Evolutionary conservation across 768 basidiomycete species (phyloP), one percentile per base, ranked within the genome.

Genomic region (Leccinellum luteum): DNA sequence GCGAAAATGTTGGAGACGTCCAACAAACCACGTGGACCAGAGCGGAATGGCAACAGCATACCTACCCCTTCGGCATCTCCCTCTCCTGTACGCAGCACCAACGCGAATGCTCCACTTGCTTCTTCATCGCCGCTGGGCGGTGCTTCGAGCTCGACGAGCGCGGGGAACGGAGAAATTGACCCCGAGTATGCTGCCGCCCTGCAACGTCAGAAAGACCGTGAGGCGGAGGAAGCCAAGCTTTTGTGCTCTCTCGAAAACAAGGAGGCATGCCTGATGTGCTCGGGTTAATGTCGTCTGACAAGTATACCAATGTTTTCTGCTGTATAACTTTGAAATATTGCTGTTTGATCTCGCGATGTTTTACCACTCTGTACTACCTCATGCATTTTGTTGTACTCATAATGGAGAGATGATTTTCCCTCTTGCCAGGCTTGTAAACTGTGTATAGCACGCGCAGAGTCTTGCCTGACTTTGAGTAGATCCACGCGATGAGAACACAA

Each of bases 181-280:
- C 85, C 88, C 4, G 92, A 92, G 67, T 93, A 87, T 64, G 88
- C 88, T 12, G 91, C 87, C 32, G 92, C 92, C 0, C 73, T 94
- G 51, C 76, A 82, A 63, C 76, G 88, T 50, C 85, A 86, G 66
- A 81, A 81, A 62, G 84, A 87, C 51, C 82, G 88, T 17, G 87
- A 93, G 74, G 74, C 85, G 4, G 94, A 90, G 71, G 87, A 90
- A 58, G 94, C 86, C 6, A 87, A 88, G 75, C 72, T 94, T 56
- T 73, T 82, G 69, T 96, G 94, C 68, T 92, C 90, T 60, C 64
- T 96, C 50, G 93, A 95, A 73, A 96, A 96, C 75, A 94, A 94
- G 79, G 94, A 96, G 54, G 92, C 90, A 1, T 96, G 93, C 69
- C 65, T 94, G 70, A 94, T 94, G 92, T 94, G 92, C 76, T 92